Evolutionary conservation across 441 rosid species (phyloP), one percentile per base, ranked within the genome.

Genomic region (Theobroma grandiflorum): DNA sequence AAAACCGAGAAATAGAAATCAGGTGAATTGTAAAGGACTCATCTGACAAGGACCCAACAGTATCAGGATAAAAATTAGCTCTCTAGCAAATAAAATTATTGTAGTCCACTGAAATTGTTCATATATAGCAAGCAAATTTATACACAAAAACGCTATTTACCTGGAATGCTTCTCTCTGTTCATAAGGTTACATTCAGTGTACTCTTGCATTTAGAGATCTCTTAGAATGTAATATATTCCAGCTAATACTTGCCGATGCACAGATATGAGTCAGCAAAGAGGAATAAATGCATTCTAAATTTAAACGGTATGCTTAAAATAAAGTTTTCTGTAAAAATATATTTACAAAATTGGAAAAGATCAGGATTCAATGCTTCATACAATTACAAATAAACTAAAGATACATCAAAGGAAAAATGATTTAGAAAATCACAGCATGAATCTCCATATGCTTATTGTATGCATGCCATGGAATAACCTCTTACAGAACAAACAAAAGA

Each of bases 231-330:
- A 33, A 73, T 45, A 22, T 6, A 16, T 35, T 71, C 52, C n/a
- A 61, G 52, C 2, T 6, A 42, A 40, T 9, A 61, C 2, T 31
- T 22, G 52, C 52, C 2, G 8, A 26, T 66, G n/a, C 63, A 72
- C 37, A 33, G 65, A 40, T 26, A 26, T 58, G 58, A 62, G 43
- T 37, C 58, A 62, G 40, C 52, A 47, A 79, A 52, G 74, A 15
- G 61, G 52, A 78, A 43, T 26, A 52, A 64, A 61, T 58, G 69
- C 63, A 50, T 57, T 63, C 64, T 14, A 70, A 37, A 69, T 45
- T 5, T 40, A 11, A 35, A 59, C 53, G n/a, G 42, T 47, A 72
- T 61, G 45, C 16, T 18, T 16, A 45, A 16, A 50, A 55, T 33
- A 40, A 52, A 43, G 12, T 45, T 77, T 67, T 72, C 72, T 45